A percentile compares a stretch with the other conserved stretches of the same genome.
These are phyloP conservation scores for Rubroboletus satanas DNA, from an alignment of 768 basidiomycete species.

Conservation along the genomic window DNA sequence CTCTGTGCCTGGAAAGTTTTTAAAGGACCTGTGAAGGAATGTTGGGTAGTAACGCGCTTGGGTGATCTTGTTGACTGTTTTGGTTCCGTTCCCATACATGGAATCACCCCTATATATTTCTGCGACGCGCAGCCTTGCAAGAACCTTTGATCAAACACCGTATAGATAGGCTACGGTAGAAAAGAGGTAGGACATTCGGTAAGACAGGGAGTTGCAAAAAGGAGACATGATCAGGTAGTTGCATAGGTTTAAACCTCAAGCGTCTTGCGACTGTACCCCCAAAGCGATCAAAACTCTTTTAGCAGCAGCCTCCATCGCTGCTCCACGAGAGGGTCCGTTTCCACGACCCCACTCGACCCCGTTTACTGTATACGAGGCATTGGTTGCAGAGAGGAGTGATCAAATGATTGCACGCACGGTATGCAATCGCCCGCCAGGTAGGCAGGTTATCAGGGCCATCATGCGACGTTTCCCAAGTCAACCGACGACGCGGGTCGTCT, in stretches of 20 bases:
- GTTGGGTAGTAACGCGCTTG: neutral
- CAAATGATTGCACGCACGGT: conserved; percentile 11
- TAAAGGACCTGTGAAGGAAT: neutral
- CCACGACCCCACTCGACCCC: conserved; percentile 23
- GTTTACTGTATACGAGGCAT: conserved; percentile 14
- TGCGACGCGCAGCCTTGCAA: neutral
- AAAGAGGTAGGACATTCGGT: neutral
- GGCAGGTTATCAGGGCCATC: conserved; percentile 22
- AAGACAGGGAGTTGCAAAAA: neutral
- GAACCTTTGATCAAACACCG: neutral
- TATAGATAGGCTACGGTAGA: neutral
- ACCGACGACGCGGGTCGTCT: conserved; percentile 8
- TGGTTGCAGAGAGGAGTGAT: neutral
- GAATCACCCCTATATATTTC: conserved; percentile 11
- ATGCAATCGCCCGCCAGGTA: conserved; percentile 23
- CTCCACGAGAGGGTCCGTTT: conserved; percentile 11
- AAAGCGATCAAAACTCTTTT: conserved; percentile 15
- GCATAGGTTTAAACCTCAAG: neutral
- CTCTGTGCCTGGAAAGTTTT: neutral
- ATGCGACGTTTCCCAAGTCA: conserved; percentile 16
- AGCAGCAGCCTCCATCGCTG: conserved; percentile 25
- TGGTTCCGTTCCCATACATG: conserved; percentile 8
- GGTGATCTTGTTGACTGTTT: conserved; percentile 12
- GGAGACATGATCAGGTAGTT: neutral
- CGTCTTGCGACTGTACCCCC: neutral